A percentile compares a stretch with the other conserved stretches of the same genome.
Evolutionary conservation across 805 yeast species (phyloP).

Genomic region (Barnettozyma wickerhamii): DNA sequence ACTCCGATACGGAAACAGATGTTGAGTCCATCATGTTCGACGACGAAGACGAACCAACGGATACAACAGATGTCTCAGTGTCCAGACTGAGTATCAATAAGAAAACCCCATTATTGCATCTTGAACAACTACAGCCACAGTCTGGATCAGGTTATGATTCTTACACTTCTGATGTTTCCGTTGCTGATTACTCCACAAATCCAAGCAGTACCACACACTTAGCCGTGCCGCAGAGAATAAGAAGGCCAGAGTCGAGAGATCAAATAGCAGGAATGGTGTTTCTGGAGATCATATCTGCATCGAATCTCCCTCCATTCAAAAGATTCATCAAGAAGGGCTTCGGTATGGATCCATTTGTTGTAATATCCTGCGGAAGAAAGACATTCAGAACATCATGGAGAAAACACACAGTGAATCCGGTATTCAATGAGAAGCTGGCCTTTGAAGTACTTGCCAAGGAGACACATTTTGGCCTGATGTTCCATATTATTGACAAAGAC

Average conservation of each 20-base stretch:
- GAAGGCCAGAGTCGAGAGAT: not conserved
- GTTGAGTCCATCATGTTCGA: constrained; percentile 21
- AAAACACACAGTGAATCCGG: constrained; percentile 77
- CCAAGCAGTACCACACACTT: not conserved
- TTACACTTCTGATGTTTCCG: constrained; percentile 2
- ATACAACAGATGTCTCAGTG: not conserved
- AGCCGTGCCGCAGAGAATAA: not conserved
- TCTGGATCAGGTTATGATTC: constrained; percentile 7
- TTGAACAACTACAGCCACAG: not conserved
- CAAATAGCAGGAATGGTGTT: constrained; percentile 58
- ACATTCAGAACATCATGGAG: constrained; percentile 84
- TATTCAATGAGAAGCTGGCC: constrained; percentile 73
- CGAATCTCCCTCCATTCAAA: constrained; percentile 73
- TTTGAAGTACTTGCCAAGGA: constrained; percentile 74
- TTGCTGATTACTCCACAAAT: not conserved
- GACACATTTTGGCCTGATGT: constrained; percentile 55
- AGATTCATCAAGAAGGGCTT: constrained; percentile 66
- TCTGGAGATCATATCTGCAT: constrained; percentile 68
- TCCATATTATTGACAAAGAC: constrained; percentile 82
- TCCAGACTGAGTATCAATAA: not conserved
- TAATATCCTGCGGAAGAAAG: constrained; percentile 83
- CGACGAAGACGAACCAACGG: constrained; percentile 8
- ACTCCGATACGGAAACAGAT: constrained; percentile 25
- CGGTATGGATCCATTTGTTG: constrained; percentile 96
- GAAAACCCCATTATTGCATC: too few relatives aligned